Conservation (phyloP, 495 filamentous ascomycete species). For the Penicillium pancosmium region DNA sequence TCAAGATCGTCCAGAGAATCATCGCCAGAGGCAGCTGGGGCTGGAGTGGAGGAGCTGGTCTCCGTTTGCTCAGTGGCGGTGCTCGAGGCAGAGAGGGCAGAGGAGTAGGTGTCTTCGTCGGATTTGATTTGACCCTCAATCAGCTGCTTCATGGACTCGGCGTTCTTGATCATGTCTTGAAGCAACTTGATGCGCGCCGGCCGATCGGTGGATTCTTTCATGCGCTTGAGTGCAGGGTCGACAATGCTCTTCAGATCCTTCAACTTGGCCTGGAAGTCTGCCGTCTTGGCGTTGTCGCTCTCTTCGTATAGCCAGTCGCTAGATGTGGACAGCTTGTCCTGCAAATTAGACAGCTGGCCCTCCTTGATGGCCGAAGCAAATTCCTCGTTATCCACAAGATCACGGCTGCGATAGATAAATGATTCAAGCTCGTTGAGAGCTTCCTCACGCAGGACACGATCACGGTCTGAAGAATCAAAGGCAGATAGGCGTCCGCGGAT, state of each 20-base stretch:
- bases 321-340: slow-evolving; percentile 63
- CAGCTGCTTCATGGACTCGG: slow-evolving; percentile 50
- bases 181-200: slow-evolving; percentile 67
- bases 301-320: slow-evolving; percentile 92
- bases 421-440: slow-evolving; percentile 88
- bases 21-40: slow-evolving; percentile 27
- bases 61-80: slow-evolving; percentile 31
- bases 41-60: slow-evolving; percentile 30
- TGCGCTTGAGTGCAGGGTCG: slow-evolving; percentile 66
- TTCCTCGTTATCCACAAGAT: slow-evolving; percentile 72
- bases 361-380: slow-evolving; percentile 72
- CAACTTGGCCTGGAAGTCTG: slow-evolving; percentile 70
- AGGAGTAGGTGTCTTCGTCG: slow-evolving; percentile 45
- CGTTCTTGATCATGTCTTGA: slow-evolving; percentile 60
- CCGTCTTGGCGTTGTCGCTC: slow-evolving; percentile 71
- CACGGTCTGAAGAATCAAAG: slow-evolving; percentile 81
- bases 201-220: slow-evolving; percentile 65
- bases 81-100: slow-evolving; percentile 33
- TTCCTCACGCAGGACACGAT: slow-evolving; percentile 79
- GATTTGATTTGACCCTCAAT: slow-evolving; percentile 46
- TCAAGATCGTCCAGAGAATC: slow-evolving; percentile 42
- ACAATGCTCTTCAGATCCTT: slow-evolving; percentile 72
- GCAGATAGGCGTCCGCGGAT: slow-evolving; percentile 74
- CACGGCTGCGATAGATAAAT: slow-evolving; percentile 89
- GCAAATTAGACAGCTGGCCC: slow-evolving; percentile 61